phyloP scores from a whole-genome alignment of 805 yeast genomes.

The Ogataea philodendri region DNA sequence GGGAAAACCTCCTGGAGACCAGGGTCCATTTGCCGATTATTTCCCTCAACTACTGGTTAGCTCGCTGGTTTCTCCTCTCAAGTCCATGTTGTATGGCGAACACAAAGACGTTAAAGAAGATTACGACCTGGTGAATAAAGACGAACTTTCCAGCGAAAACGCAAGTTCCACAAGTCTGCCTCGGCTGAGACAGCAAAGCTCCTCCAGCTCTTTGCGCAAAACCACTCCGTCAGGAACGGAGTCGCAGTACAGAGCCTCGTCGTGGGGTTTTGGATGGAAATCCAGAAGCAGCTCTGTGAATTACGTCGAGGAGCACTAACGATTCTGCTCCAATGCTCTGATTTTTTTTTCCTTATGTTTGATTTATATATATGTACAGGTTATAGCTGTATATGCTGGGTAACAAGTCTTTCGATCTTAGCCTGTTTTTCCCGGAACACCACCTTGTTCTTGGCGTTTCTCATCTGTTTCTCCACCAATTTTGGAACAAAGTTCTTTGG shows the following conservation, averaged over 20 bases:
- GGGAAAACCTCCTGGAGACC: constrained; percentile 1
- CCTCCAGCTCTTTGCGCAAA: constrained; percentile 14
- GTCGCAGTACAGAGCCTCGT: constrained; percentile 18
- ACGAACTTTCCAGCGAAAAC: constrained; percentile 22
- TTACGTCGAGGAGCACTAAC: constrained; percentile 4
- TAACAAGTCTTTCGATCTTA: constrained; percentile 38
- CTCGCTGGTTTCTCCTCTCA: constrained; percentile 19
- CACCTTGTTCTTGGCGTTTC: constrained; percentile 43
- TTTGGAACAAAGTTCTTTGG: constrained; percentile 65
- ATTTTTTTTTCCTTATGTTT: constrained; percentile 10
- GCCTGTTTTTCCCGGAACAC: constrained; percentile 23
- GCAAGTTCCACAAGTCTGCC: constrained; percentile 13
- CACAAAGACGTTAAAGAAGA: constrained; percentile 31
- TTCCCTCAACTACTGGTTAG: constrained; percentile 17
- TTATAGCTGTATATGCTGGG: constrained; percentile 40
- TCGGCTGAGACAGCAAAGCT: constrained; percentile 13
- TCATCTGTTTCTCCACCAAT: constrained; percentile 43
- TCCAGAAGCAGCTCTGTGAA: constrained; percentile 20
- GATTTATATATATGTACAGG: constrained; percentile 26
- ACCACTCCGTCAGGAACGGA: constrained; percentile 9
- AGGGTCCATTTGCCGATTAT: constrained; percentile 5
- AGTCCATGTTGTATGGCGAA: constrained; percentile 5
- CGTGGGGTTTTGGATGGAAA: constrained; percentile 30
- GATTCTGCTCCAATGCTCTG: constrained; percentile 5
- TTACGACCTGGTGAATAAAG: constrained; percentile 46